phyloP scores from a whole-genome alignment of 805 yeast genomes.

The Millerozyma acaciae region DNA sequence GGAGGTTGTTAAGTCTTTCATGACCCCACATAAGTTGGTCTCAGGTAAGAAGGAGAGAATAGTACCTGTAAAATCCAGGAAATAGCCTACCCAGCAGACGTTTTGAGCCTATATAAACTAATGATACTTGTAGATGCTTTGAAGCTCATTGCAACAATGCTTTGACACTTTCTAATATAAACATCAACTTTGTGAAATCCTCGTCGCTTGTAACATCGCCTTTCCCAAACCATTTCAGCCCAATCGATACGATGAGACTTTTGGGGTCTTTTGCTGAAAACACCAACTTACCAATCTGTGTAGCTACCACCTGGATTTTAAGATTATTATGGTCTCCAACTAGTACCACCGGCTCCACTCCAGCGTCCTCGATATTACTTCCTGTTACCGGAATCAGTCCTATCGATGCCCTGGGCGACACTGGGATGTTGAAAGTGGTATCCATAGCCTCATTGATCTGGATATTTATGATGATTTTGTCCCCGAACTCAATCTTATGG shows the following conservation, averaged over 20 bases:
- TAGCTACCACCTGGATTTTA: constrained; percentile 45
- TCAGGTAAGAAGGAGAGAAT: constrained; percentile 72
- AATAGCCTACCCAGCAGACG: no score
- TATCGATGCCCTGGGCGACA: constrained; percentile 19
- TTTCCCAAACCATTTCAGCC: constrained; percentile 45
- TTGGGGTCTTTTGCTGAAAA: constrained; percentile 29
- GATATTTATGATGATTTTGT: constrained; percentile 37
- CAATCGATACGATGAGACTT: constrained; percentile 41
- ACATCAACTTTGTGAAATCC: constrained; percentile 46
- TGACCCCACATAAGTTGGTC: constrained; percentile 78
- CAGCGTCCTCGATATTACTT: constrained; percentile 16
- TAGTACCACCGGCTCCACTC: constrained; percentile 44
- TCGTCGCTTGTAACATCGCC: constrained; percentile 22
- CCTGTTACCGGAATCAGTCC: constrained; percentile 10
- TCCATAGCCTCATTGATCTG: constrained; percentile 46
- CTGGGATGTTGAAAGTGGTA: constrained; percentile 45
- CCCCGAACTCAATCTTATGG: constrained; percentile 32
- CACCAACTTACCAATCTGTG: constrained; percentile 45
- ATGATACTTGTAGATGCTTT: background rate
- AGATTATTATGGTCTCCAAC: constrained; percentile 47
- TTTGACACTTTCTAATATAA: constrained; percentile 33
- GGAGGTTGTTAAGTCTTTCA: constrained; percentile 58
- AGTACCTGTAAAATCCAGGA: constrained; percentile 60
- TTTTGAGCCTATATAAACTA: background rate
- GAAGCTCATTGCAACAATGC: constrained; percentile 8